phyloP scores from a whole-genome alignment of 345 rosid species.

The Eucalyptus guilfoylei region DNA sequence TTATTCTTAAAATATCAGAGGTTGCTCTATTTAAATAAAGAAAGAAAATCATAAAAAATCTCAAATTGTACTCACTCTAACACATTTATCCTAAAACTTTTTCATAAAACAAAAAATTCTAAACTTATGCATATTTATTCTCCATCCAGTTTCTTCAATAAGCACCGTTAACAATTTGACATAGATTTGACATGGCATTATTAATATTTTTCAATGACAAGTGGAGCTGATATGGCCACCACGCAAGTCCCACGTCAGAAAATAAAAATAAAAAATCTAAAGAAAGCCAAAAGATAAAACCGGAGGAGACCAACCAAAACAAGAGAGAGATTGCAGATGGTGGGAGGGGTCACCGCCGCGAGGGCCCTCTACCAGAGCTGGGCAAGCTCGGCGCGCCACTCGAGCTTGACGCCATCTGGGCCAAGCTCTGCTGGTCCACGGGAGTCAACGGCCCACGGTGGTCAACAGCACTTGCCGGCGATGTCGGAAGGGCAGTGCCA shows the following conservation, averaged over 20 bases:
- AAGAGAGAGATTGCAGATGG: neutral
- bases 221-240: neutral
- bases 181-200: neutral
- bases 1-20: too few relatives aligned
- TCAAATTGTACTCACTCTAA: neutral
- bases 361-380: neutral
- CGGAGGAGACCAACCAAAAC: neutral
- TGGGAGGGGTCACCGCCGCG: neutral
- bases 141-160: too few relatives aligned
- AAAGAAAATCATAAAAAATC: too few relatives aligned
- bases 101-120: too few relatives aligned
- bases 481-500: neutral
- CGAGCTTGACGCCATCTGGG: neutral
- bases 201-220: neutral
- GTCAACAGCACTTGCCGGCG: neutral
- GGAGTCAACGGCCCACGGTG: neutral
- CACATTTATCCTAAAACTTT: neutral
- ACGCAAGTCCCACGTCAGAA: neutral
- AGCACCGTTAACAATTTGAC: too few relatives aligned
- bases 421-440: neutral
- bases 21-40: neutral
- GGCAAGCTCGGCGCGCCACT: too few relatives aligned
- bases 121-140: too few relatives aligned
- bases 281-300: too few relatives aligned
- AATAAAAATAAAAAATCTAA: too few relatives aligned